Base-by-base conservation (phyloP, 2,329 filamentous ascomycete species). In the Emericellopsis atlantica region DNA sequence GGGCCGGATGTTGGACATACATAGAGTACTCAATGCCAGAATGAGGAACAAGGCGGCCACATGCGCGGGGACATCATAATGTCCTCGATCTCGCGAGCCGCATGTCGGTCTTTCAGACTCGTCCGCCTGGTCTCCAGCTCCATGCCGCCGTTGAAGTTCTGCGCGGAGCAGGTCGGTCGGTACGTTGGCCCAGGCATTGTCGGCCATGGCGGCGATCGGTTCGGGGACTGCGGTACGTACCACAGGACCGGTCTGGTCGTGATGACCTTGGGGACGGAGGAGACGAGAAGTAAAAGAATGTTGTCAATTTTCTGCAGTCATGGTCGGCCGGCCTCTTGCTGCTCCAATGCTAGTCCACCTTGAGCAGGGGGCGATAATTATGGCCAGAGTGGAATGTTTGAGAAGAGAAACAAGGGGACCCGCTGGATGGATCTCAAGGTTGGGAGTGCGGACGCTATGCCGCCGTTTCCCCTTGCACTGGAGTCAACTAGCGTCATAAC, bases 1-100 rank as follows among this genome's bases (percentile, higher is more conserved):
- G 2, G 4, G 23, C 36, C 22, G 24, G 16, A 8, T 26, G 12
- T 15, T 8, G 26, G 15, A 32, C 32, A 40, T 63, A 78, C 74
- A 65, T 22, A 74, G 49, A 2, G 72, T 76, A 59, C 76, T 80
- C 42, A 84, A 55, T 0, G 60, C 53, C 40, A 85, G 62, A 42
- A 85, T 83, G 32, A 85, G 60, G 43, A 83, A 65, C 43, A 86
- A 59, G 35, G 81, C 81, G 51, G 78, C 73, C 39, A 85, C 72
- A 54, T 86, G 81, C 34, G 79, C 62, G 2, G 72, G 64, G 0
- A 76, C 81, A 48, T 85, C 79, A 58, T 86, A 86, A 47, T 60
- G 58, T 21, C 72, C 74, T 43, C 59, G 59, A 40, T 69, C 61
- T 38, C 65, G 65, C 5, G 69, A 70, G 31, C 74, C 74, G 49